Base-by-base conservation (phyloP, 371 early-diverging fungal species). In the Smittium mucronatum region DNA sequence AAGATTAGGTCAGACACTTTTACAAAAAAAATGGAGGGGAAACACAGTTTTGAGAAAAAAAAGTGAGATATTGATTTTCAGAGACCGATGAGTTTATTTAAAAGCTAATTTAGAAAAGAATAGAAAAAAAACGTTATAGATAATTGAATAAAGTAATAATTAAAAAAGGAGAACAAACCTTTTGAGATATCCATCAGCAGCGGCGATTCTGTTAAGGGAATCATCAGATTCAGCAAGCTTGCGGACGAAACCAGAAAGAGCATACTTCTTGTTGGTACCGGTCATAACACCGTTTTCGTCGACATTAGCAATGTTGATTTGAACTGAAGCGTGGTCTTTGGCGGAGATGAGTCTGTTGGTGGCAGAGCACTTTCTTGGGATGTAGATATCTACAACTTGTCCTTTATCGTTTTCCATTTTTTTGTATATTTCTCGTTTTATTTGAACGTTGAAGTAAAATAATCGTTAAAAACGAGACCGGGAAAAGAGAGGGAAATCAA, bases 251-350 rank as follows among this genome's bases (percentile, higher is more conserved):
- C 98, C 98, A 76, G 86, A 91, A 78, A 98, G 83, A 71, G 95
- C 96, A 78, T 91, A 94, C 82, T 93, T 89, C 81, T 86, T 83
- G 88, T 79, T 87, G 77, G 83, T 75, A 74, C 89, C 90, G 73
- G 86, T 89, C 78, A 82, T 75, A 71, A 84, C 84, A 76, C 97
- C 98, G 71, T 83, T 84, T 73, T 88, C 90, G 77, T 96, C 92
- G 74, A 98, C 96, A 73, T 94, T 92, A 71, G 84, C 94, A 76
- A 98, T 82, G 92, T 93, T 96, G 87, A 98, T 88, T 85, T 97
- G 98, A 81, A 98, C 92, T 61, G 95, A 89, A 69, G 97, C 92
- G 88, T 98, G 98, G 86, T 98, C 98, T 89, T 97, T 93, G 82
- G 94, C 86, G 71, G 82, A 82, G 75, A 93, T 92, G 60, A 93